Conservation (phyloP, 768 basidiomycete genomes). For the Paxillus ammoniavirescens region DNA sequence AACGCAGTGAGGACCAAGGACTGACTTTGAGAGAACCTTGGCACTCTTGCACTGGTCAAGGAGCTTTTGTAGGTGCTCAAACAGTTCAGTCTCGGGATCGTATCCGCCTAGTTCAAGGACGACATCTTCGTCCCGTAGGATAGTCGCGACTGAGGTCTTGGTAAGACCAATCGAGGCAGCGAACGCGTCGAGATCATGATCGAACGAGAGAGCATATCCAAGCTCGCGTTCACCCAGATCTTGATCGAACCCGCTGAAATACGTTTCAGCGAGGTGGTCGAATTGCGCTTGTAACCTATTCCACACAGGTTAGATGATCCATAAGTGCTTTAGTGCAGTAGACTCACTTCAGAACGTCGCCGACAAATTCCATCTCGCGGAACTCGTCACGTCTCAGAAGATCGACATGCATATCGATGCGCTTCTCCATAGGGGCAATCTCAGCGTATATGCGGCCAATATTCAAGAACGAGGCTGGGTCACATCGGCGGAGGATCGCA, state of each 20-base stretch:
- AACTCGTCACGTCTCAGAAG: conserved; percentile 86
- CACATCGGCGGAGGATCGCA: conserved; percentile 74
- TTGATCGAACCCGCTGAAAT: conserved; percentile 78
- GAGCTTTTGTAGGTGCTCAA: conserved; percentile 78
- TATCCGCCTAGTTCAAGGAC: conserved; percentile 70
- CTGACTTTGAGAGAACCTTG: conserved; percentile 77
- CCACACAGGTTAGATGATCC: neutral
- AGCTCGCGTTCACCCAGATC: conserved; percentile 91
- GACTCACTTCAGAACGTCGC: conserved; percentile 81
- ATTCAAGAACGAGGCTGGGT: conserved; percentile 82
- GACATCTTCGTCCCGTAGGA: conserved; percentile 79
- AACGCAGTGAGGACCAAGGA: conserved; percentile 3
- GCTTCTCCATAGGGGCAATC: conserved; percentile 83
- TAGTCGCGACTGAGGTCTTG: conserved; percentile 76
- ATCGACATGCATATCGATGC: conserved; percentile 90
- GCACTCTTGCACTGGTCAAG: conserved; percentile 80
- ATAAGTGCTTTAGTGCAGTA: neutral
- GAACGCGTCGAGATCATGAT: conserved; percentile 92
- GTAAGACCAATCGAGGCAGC: conserved; percentile 87
- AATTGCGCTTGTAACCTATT: conserved; percentile 88
- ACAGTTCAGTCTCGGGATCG: conserved; percentile 71
- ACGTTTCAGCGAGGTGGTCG: conserved; percentile 86
- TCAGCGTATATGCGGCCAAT: conserved; percentile 84
- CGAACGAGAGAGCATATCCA: conserved; percentile 76
- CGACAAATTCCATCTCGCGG: conserved; percentile 89